Percentiles rank a stretch among this genome's conserved stretches.
Conservation (phyloP, 2,329 filamentous ascomycete genomes). For the Meredithiella fracta region DNA sequence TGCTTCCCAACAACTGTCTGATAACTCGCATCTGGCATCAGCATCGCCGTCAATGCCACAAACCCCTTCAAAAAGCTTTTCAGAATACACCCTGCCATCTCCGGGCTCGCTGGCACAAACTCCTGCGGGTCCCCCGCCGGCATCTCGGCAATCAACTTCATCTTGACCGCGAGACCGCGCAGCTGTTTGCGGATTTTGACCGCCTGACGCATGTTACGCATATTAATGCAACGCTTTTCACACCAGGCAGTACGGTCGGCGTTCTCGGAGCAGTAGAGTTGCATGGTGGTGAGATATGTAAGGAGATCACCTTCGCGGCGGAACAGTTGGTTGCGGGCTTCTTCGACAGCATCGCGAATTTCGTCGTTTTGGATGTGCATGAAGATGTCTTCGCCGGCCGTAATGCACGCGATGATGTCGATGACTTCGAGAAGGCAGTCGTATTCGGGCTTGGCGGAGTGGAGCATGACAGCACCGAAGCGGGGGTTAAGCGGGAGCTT, state of each 20-base stretch:
- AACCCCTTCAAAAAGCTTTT: slow-evolving; percentile 49
- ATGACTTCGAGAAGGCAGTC: slow-evolving; percentile 69
- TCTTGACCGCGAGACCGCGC: slow-evolving; percentile 36
- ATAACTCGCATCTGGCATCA: slow-evolving; percentile 45
- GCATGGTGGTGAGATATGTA: slow-evolving; percentile 46
- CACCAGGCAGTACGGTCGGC: slow-evolving; percentile 41
- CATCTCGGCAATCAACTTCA: slow-evolving; percentile 31
- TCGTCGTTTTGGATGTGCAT: slow-evolving; percentile 42
- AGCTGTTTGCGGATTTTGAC: slow-evolving; percentile 46
- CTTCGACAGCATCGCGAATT: slow-evolving; percentile 35
- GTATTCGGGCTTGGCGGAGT: slow-evolving; percentile 51
- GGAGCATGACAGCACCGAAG: slow-evolving; percentile 67
- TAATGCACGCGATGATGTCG: slow-evolving; percentile 58
- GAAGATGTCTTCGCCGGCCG: slow-evolving; percentile 47
- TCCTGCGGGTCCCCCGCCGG: slow-evolving; percentile 36
- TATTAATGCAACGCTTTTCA: slow-evolving; percentile 37
- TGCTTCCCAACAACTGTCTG: slow-evolving; percentile 44
- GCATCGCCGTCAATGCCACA: slow-evolving; percentile 40
- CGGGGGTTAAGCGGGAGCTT: slow-evolving; percentile 68
- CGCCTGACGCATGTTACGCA: slow-evolving; percentile 45
- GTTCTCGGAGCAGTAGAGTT: slow-evolving; percentile 41
- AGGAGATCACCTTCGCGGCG: slow-evolving; percentile 49
- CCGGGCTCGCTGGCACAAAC: slow-evolving; percentile 37
- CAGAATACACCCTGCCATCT: slow-evolving; percentile 36
- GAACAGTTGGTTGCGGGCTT: slow-evolving; percentile 37